Base-by-base conservation (phyloP, 2,329 filamentous ascomycete genomes). In the Zopfia rhizophila region DNA sequence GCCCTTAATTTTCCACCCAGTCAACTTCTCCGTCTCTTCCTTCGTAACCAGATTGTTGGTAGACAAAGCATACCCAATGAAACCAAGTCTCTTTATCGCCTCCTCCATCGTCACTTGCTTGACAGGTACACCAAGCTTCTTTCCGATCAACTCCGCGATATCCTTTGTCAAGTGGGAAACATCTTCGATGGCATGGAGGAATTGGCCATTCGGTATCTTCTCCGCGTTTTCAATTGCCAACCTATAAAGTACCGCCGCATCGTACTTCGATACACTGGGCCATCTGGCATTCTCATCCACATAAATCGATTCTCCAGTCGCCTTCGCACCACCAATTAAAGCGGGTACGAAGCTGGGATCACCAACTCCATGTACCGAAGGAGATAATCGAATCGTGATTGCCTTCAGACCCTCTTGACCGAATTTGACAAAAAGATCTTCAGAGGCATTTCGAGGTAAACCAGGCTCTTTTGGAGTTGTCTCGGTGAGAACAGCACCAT, bases 201-300 rank as follows among this genome's bases (percentile, higher is more conserved):
- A 56, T 3, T 62, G 51, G 0, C 74, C 73, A n/a, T n/a, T n/a
- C n/a, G n/a, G n/a, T n/a, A n/a, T n/a, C 2, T 70, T 56, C 7
- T 27, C 36, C 2, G 61, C 74, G 44, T 72, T 72, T 49, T 76
- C 73, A n/a, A 74, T 37, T 1, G 65, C 70, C 17, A 75, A 58
- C 3, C 73, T 62, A 38, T 64, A 75, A 4, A 73, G 30, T 21
- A 31, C 31, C 0, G 74, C 76, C 1, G 73, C 70, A 45, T 78
- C 76, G 11, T 48, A 40, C 4, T 67, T 60, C 48, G 77, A 70
- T 7, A 65, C 65, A 3, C 71, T 70, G 5, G 67, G 63, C 69
- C 72, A 75, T n/a, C 58, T 58, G 38, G 69, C 66, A 2, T 52
- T 36, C 8, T 73, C 67, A 7, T 61, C 68, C 7, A 76, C 49